A percentile compares a stretch with the other conserved stretches of the same genome.
Evolutionary conservation across 2,329 filamentous ascomycete genomes (phyloP).

Genomic region (Emericellopsis cladophorae): DNA sequence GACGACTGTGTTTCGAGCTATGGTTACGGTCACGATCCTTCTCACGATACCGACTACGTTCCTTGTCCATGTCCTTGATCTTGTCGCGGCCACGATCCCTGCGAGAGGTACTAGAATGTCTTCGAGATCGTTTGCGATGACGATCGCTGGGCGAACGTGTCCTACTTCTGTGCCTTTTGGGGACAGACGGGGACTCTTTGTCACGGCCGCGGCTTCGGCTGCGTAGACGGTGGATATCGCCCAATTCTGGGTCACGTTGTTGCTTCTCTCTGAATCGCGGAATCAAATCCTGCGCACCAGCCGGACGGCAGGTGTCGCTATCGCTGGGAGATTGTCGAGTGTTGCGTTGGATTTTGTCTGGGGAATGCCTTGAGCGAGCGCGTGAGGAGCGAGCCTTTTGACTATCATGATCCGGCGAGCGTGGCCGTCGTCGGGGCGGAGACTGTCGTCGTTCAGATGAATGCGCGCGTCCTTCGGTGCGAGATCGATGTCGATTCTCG

Average conservation of each 20-base stretch:
- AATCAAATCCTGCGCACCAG: slow-evolving; percentile 22
- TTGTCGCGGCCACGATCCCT: slow-evolving; percentile 17
- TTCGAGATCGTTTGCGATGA: slow-evolving; percentile 26
- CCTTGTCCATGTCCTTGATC: slow-evolving; percentile 18
- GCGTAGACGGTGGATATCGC: slow-evolving; percentile 17
- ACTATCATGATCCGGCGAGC: too few species aligned
- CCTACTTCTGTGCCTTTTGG: slow-evolving; percentile 28
- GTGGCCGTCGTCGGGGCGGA: too few species aligned
- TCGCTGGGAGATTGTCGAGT: slow-evolving; percentile 10
- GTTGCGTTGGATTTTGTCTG: too few species aligned
- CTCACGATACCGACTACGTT: slow-evolving; percentile 17
- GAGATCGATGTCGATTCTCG: too few species aligned
- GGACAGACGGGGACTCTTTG: slow-evolving; percentile 21
- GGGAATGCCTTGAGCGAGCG: too few species aligned
- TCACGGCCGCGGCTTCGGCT: slow-evolving; percentile 20
- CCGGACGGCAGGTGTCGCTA: slow-evolving; percentile 9
- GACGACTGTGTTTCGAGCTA: slow-evolving; percentile 15
- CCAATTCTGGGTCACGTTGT: slow-evolving; percentile 13
- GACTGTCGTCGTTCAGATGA: too few species aligned
- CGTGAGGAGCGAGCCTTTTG: too few species aligned
- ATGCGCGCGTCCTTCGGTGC: too few species aligned
- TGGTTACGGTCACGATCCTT: slow-evolving; percentile 22
- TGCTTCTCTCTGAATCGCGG: slow-evolving; percentile 20
- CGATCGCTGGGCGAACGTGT: slow-evolving; percentile 23
- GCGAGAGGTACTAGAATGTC: slow-evolving; percentile 20